These are phyloP conservation scores for Stachybotrys echinatus DNA, from an alignment of 2,329 filamentous ascomycete species.

Conservation along the genomic window DNA sequence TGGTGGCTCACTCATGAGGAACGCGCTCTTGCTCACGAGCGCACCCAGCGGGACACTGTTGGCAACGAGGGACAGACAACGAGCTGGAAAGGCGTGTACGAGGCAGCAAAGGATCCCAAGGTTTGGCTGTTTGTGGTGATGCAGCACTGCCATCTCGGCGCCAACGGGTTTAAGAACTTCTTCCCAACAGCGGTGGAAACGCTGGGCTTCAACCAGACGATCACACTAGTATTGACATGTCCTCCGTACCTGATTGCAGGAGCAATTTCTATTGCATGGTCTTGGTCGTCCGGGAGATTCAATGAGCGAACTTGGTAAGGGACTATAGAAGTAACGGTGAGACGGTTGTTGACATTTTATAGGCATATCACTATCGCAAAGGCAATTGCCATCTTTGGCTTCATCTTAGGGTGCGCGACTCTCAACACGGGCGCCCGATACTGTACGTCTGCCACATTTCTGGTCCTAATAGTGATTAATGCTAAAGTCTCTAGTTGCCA, in stretches of 20 bases:
- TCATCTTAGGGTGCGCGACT: slow-evolving; percentile 20
- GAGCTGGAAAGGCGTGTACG: slow-evolving; percentile 33
- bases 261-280: slow-evolving; percentile 14
- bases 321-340: not conserved
- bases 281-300: slow-evolving; percentile 29
- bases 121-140: slow-evolving; percentile 40
- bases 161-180: slow-evolving; percentile 38
- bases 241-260: slow-evolving; percentile 25
- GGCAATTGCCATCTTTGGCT: slow-evolving; percentile 31
- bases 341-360: not conserved
- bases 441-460: too few species aligned
- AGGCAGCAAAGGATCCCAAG: slow-evolving; percentile 35
- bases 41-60: slow-evolving; percentile 36
- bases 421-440: slow-evolving; percentile 20
- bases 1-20: slow-evolving; percentile 29
- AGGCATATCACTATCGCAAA: slow-evolving; percentile 34
- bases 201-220: slow-evolving; percentile 39
- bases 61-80: slow-evolving; percentile 18
- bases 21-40: slow-evolving; percentile 29
- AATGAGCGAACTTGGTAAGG: slow-evolving; percentile 32
- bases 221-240: slow-evolving; percentile 43
- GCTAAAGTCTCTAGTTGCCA: slow-evolving; percentile 8
- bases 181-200: slow-evolving; percentile 32
- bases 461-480: too few species aligned
- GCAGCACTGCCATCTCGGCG: slow-evolving; percentile 41